phyloP scores from a whole-genome alignment of 495 filamentous ascomycete species.

The Lophiostoma macrostomum region DNA sequence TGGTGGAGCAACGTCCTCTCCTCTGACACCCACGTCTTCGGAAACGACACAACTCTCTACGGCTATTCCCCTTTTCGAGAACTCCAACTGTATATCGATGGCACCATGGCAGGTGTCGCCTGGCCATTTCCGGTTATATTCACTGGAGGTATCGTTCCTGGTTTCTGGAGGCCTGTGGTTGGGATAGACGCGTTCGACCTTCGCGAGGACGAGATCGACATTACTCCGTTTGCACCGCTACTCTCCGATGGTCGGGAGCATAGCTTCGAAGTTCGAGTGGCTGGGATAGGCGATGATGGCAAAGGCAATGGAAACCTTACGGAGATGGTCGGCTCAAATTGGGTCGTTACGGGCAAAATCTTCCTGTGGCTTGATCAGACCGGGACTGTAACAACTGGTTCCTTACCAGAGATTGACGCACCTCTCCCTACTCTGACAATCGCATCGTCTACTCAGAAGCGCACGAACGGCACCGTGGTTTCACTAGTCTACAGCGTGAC shows the following conservation, averaged over 20 bases:
- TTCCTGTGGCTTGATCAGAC: slow-evolving; percentile 65
- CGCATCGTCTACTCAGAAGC: slow-evolving; percentile 40
- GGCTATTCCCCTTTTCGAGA: slow-evolving; percentile 80
- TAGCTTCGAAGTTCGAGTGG: slow-evolving; percentile 68
- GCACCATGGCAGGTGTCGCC: slow-evolving; percentile 68
- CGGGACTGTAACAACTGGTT: slow-evolving; percentile 52
- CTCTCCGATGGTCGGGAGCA: slow-evolving; percentile 64
- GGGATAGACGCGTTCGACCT: slow-evolving; percentile 84
- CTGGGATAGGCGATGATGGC: slow-evolving; percentile 57
- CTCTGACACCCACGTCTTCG: slow-evolving; percentile 61
- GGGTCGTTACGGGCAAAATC: slow-evolving; percentile 80
- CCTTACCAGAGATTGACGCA: slow-evolving; percentile 37
- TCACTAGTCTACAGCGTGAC: slow-evolving; percentile 59
- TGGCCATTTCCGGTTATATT: slow-evolving; percentile 90
- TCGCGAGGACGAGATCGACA: slow-evolving; percentile 77
- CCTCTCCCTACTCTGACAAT: slow-evolving; percentile 46
- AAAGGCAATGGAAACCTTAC: slow-evolving; percentile 52
- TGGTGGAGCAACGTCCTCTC: slow-evolving; percentile 85
- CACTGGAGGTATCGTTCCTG: slow-evolving; percentile 79
- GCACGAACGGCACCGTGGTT: slow-evolving; percentile 54
- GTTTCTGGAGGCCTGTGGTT: slow-evolving; percentile 79
- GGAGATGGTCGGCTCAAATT: slow-evolving; percentile 62
- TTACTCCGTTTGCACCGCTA: slow-evolving; percentile 71
- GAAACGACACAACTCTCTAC: slow-evolving; percentile 53
- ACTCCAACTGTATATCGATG: slow-evolving; percentile 77